Evolutionary conservation across 768 basidiomycete species (phyloP).

Genomic region (Porphyrellus cyaneotinctus): DNA sequence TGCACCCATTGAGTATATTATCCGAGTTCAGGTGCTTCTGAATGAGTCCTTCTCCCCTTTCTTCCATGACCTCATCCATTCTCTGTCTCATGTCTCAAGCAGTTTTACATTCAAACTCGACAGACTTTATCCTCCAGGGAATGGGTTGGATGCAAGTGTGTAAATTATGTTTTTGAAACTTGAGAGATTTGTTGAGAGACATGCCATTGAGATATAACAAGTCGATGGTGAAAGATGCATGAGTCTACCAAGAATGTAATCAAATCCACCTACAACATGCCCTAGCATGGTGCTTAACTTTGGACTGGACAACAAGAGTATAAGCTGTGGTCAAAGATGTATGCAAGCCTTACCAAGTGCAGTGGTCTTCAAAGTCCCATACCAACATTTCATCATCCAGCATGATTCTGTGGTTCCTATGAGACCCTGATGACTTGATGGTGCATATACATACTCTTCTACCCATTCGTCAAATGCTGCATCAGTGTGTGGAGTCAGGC

Average conservation of each 20-base stretch:
- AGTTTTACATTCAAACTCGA: slow-evolving; percentile 69
- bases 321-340: neutral
- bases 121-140: slow-evolving; percentile 78
- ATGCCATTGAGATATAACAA: slow-evolving; percentile 84
- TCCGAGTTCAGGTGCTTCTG: slow-evolving; percentile 79
- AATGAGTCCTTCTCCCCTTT: slow-evolving; percentile 89
- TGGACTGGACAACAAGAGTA: slow-evolving; percentile 45
- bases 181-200: slow-evolving; percentile 66
- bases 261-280: slow-evolving; percentile 76
- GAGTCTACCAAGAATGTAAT: neutral
- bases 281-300: slow-evolving; percentile 67
- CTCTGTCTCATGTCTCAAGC: slow-evolving; percentile 74
- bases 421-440: slow-evolving; percentile 2
- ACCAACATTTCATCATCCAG: slow-evolving; percentile 98
- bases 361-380: slow-evolving; percentile 94
- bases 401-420: slow-evolving; percentile 59
- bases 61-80: slow-evolving; percentile 81
- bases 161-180: slow-evolving; percentile 77
- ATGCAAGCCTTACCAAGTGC: slow-evolving; percentile 59
- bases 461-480: slow-evolving; percentile 70
- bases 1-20: slow-evolving; percentile 84
- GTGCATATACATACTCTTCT: slow-evolving; percentile 59
- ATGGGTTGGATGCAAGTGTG: slow-evolving; percentile 62
- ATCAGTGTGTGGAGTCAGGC: slow-evolving; percentile 84
- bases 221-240: slow-evolving; percentile 55